A percentile compares a stretch with the other conserved stretches of the same genome.
Evolutionary conservation across 768 basidiomycete genomes (phyloP).

Genomic region (Hortiboletus flavorubellus): DNA sequence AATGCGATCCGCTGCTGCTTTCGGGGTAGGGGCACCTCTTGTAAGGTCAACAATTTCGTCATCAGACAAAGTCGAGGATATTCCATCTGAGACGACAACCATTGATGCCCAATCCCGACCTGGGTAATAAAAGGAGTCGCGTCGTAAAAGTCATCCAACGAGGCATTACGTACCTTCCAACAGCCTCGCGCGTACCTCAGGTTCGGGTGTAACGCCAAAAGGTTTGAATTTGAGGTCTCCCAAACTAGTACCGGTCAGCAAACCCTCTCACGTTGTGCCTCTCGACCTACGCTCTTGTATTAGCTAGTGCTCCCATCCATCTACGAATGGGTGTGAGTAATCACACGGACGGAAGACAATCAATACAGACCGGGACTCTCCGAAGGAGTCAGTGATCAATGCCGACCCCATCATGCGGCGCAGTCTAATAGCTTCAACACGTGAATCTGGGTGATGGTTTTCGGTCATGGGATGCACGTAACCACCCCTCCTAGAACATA

Average conservation of each 20-base stretch:
- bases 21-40: constrained; percentile 66
- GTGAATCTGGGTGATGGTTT: constrained; percentile 92
- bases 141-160: neutral
- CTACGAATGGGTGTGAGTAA: constrained; percentile 34
- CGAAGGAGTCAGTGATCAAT: constrained; percentile 90
- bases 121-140: constrained; percentile 28
- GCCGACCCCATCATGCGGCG: constrained; percentile 88
- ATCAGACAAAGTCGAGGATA: constrained; percentile 88
- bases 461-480: constrained; percentile 85
- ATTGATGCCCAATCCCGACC: constrained; percentile 85
- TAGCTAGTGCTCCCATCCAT: constrained; percentile 94
- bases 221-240: constrained; percentile 88
- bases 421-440: constrained; percentile 78
- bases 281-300: constrained; percentile 74
- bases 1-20: constrained; percentile 77
- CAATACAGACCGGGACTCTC: constrained; percentile 70
- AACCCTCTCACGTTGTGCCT: neutral
- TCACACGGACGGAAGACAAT: neutral
- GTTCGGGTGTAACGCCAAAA: constrained; percentile 91
- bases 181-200: constrained; percentile 75
- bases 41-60: constrained; percentile 93
- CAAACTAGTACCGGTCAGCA: constrained; percentile 45
- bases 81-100: constrained; percentile 89
- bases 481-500: constrained; percentile 74
- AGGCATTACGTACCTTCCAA: constrained; percentile 55